Conservation (phyloP, 1,284 basidiomycete species). For the Trichosporon ovoides region DNA sequence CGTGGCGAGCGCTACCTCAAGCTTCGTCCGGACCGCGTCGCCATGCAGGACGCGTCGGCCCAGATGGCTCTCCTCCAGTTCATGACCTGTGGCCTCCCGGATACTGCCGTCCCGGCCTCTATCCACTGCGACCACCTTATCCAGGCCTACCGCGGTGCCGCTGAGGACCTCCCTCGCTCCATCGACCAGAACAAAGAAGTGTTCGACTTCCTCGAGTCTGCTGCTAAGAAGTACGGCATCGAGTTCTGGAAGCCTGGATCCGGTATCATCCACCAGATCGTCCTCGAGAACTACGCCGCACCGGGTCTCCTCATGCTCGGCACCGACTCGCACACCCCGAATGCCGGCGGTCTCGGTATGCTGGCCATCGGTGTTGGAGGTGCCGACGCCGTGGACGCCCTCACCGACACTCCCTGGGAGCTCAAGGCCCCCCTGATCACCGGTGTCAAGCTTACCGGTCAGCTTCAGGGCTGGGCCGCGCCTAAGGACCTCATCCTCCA, state of each 20-base stretch:
- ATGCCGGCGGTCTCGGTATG: conserved; percentile 96
- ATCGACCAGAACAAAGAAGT: conserved; percentile 91
- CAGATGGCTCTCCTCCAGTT: conserved; percentile 95
- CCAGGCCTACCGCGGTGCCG: conserved; percentile 58
- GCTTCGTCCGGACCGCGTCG: conserved; percentile 85
- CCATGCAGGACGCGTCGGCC: conserved; percentile 98
- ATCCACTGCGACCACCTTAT: conserved; percentile 97
- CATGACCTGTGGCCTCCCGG: conserved; percentile 89
- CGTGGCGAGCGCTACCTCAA: conserved; percentile 88
- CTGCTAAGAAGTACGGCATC: conserved; percentile 83
- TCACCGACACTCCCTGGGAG: conserved; percentile 98
- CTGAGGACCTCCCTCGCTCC: conserved; percentile 54
- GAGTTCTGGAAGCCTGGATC: conserved; percentile 93
- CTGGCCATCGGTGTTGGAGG: conserved; percentile 98
- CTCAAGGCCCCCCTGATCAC: conserved; percentile 87
- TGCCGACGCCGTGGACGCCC: conserved; percentile 96
- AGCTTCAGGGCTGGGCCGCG: conserved; percentile 86
- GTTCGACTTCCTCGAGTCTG: conserved; percentile 95
- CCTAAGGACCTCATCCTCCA: conserved; percentile 96
- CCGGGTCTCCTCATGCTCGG: conserved; percentile 58
- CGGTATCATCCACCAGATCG: conserved; percentile 90
- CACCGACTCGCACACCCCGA: conserved; percentile 94
- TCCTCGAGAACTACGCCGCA: conserved; percentile 94
- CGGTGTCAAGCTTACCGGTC: conserved; percentile 84
- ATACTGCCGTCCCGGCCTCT: conserved; percentile 79